Percentiles rank a stretch among this genome's conserved stretches.
phyloP scores from a whole-genome alignment of 805 yeast species.

The Starmerella etchellsii region DNA sequence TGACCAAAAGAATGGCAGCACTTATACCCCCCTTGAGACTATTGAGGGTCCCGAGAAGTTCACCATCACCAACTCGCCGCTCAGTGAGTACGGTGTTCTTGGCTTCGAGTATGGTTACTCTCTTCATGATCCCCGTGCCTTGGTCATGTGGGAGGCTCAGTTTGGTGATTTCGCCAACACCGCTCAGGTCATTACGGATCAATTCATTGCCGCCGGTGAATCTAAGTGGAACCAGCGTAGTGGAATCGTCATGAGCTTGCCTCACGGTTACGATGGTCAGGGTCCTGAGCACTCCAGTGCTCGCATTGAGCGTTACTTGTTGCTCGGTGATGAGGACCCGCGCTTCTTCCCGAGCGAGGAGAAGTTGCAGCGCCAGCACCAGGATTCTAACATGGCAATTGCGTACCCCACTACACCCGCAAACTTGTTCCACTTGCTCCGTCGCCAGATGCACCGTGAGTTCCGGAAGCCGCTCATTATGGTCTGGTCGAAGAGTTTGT shows the following conservation, averaged over 20 bases:
- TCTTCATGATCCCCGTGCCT: constrained; percentile 90
- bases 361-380: constrained; percentile 92
- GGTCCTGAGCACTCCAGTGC: constrained; percentile 99
- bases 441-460: constrained; percentile 99
- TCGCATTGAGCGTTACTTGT: constrained; percentile 92
- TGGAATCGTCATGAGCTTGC: constrained; percentile 86
- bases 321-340: constrained; percentile 90
- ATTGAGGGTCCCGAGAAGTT: constrained; percentile 70
- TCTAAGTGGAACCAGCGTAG: constrained; percentile 98
- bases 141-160: constrained; percentile 99
- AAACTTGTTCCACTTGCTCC: constrained; percentile 84
- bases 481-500: constrained; percentile 82
- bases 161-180: constrained; percentile 99
- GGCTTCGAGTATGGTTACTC: constrained; percentile 99
- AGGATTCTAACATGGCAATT: constrained; percentile 95
- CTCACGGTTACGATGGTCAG: constrained; percentile 99
- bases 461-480: constrained; percentile 73
- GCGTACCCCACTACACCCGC: constrained; percentile 98
- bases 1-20: constrained; percentile 77
- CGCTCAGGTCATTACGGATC: constrained; percentile 95
- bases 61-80: constrained; percentile 81
- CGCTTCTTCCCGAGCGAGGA: constrained; percentile 83
- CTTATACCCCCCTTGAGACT: constrained; percentile 75
- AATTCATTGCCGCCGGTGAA: constrained; percentile 93
- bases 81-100: constrained; percentile 98